Evolutionary conservation across 192 early-diverging fungal species (phyloP), one percentile per base, ranked within the genome.

Genomic region (Lobosporangium transversale): DNA sequence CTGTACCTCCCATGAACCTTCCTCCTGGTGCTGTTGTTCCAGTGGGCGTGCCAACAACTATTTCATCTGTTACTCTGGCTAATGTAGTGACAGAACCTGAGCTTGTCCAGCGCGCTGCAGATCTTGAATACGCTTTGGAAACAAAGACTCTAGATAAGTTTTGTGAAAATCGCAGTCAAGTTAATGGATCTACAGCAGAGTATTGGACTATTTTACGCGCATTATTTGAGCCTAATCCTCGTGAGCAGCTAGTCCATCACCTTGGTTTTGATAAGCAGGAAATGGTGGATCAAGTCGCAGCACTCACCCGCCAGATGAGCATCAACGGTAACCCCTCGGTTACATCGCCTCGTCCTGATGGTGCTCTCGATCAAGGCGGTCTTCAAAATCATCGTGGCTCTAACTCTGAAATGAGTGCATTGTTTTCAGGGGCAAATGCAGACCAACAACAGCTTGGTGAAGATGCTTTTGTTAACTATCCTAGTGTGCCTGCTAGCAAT

Each of bases 251-350:
- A 30, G 81, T 96, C 29, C 84, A 90, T 53, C 93, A 95, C 80
- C 87, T 98, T n/a, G 97, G 97, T 0, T 97, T 95, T 68, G 88
- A 94, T 58, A 90, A 90, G 50, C 81, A 71, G 4, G 86, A 88
- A 35, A 79, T 92, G 33, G 80, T 88, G 33, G 81, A 85, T 43
- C 88, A 90, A 44, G 84, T 91, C 10, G 81, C 91, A 7, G 86
- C 84, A 30, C 73, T 79, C 20, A 79, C 70, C 27, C 60, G 68
- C 15, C 53, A 67, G 49, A 79, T 82, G 70, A 79, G 55, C 31
- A 61, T 82, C 18, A 61, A 55, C 45, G 43, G 43, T 31, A 70
- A 36, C 35, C 44, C 56, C 20, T 54, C 45, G 21, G 31, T 58
- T 35, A 55, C 57, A 1, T 54, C 64, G 40, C 52, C 59, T 29